Conservation (phyloP, 352 stramenopile genomes). For the Aphanomyces stellatus region DNA sequence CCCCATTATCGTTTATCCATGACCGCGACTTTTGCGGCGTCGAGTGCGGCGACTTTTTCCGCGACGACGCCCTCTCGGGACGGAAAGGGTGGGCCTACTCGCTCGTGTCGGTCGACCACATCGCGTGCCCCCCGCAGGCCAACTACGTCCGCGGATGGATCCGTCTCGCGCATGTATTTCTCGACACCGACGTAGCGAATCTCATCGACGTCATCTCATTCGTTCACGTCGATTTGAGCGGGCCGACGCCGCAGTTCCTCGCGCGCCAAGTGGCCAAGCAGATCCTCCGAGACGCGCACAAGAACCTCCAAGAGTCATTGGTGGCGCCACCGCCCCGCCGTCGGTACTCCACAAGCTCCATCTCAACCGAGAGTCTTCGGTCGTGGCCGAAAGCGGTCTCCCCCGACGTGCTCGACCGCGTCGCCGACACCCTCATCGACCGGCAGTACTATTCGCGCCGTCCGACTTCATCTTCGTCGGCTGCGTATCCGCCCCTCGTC, state of each 20-base stretch:
- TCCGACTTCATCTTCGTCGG: not conserved
- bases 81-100: not conserved
- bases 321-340: not conserved
- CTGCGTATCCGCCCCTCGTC: too few species aligned
- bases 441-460: not conserved
- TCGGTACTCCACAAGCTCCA: not conserved
- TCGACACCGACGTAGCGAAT: not conserved
- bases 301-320: not conserved
- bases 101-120: not conserved
- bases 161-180: not conserved
- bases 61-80: not conserved
- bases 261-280: not conserved
- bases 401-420: not conserved
- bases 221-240: not conserved
- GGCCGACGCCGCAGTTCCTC: not conserved
- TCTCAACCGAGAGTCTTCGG: not conserved
- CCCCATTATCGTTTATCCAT: not conserved
- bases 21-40: not conserved
- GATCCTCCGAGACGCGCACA: not conserved
- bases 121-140: not conserved
- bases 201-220: not conserved
- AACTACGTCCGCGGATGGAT: not conserved
- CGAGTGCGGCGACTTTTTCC: not conserved
- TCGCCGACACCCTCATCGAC: not conserved
- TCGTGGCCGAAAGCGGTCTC: not conserved